Base-by-base conservation (phyloP, 345 rosid species). In the Salix suchowensis region DNA sequence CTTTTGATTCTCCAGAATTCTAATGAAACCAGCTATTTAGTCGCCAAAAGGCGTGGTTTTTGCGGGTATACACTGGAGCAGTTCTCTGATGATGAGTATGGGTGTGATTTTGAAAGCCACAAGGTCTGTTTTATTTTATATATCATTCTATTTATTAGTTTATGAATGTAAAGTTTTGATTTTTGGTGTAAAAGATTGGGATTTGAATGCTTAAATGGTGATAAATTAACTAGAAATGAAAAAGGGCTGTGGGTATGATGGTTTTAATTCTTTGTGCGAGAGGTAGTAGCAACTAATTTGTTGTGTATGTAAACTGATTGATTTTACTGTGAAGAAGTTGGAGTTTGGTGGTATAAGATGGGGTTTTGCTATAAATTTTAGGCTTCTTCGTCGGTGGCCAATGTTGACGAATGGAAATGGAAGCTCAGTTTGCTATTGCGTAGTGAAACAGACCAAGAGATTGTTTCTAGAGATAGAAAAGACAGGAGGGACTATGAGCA, bases 401-500 rank as follows among this genome's bases (percentile, higher is more conserved):
- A 96, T 85, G 87, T 96, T 70, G 90, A 93, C 74, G 98, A 92
- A 76, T 96, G 99, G 99, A 96, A 93, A 80, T 96, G 99, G 99
- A 96, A 96, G 83, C 92, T 96, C 76, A 83, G 94, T 40, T 82
- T 93, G 86, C 76, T 96, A 48, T 69, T 89, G 76, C 94, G 89
- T 28, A 92, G 82, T 61, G 97, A 87, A 74, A 89, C 86, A 75
- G 96, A 96, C 71, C 90, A 86, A 80, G 99, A 96, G 83, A 87
- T 96, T 77, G 89, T 92, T 26, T 93, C 98, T 64, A 88, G 91
- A 80, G 98, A 96, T 85, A 91, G 89, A 84, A 86, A 93, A 72
- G 99, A 96, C 78, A 92, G 98, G 78, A 90, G 99, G 85, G 98
- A 96, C 74, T 93, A 87, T 81, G 98, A 96, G 74, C 99, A 96